A percentile compares a stretch with the other conserved stretches of the same genome.
These are phyloP conservation scores for Gastrolobium bilobum DNA, from an alignment of 306 rosid genomes.

Conservation along the genomic window DNA sequence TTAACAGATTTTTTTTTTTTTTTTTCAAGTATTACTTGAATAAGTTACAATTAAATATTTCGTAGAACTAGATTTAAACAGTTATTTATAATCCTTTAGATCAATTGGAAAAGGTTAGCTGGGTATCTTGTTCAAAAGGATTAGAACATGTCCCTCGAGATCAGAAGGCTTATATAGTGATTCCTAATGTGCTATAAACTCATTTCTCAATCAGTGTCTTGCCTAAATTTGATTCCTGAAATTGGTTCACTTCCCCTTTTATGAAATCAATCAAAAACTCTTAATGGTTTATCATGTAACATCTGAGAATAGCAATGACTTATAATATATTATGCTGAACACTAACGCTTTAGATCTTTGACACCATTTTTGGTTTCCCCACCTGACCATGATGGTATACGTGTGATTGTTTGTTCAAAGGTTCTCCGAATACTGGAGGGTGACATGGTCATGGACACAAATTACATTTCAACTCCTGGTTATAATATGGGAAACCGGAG, in stretches of 20 bases:
- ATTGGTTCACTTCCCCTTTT: background rate
- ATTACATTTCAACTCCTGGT: slow-evolving; percentile 62
- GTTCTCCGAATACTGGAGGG: slow-evolving; percentile 92
- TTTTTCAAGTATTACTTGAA: background rate
- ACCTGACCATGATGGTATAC: slow-evolving; percentile 17
- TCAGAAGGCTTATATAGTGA: background rate
- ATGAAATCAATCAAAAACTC: background rate
- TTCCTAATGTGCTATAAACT: background rate
- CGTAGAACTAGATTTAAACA: background rate
- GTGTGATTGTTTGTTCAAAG: slow-evolving; percentile 51
- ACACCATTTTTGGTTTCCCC: slow-evolving; percentile 20
- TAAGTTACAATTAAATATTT: background rate
- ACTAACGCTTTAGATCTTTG: background rate
- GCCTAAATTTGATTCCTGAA: slow-evolving; percentile 1
- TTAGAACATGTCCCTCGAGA: background rate
- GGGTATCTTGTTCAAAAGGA: background rate
- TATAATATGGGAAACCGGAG: slow-evolving; percentile 73
- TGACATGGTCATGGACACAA: slow-evolving; percentile 77
- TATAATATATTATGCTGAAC: background rate
- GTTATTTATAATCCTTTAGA: background rate
- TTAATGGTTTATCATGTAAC: background rate
- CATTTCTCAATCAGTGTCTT: background rate
- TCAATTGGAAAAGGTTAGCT: background rate
- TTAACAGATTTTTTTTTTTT: background rate
- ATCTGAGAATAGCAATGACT: background rate